phyloP scores from a whole-genome alignment of 1,284 basidiomycete genomes.

The Phylloboletellus chloephorus region DNA sequence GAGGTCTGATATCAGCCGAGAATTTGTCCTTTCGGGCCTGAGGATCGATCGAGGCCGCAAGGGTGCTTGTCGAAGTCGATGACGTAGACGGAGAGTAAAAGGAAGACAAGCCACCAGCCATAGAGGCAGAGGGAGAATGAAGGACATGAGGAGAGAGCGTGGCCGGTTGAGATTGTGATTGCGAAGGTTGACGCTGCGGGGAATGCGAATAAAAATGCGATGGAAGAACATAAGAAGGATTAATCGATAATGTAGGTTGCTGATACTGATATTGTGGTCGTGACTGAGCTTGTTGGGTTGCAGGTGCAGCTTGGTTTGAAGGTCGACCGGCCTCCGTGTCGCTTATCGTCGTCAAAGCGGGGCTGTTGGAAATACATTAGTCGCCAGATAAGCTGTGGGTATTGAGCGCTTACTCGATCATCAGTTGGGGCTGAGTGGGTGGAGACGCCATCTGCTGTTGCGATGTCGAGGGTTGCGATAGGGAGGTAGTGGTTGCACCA shows the following conservation, averaged over 20 bases:
- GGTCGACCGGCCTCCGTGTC: conserved; percentile 32
- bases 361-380: conserved; percentile 33
- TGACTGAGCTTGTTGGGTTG: conserved; percentile 32
- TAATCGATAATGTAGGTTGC: conserved; percentile 37
- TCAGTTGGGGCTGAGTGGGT: conserved; percentile 36
- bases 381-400: too few species aligned
- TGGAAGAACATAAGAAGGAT: conserved; percentile 37
- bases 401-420: conserved; percentile 55
- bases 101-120: conserved; percentile 38
- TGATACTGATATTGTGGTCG: conserved; percentile 38
- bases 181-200: conserved; percentile 29
- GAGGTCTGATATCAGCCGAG: conserved; percentile 43
- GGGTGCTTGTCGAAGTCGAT: conserved; percentile 24
- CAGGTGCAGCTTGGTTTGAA: conserved; percentile 20
- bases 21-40: conserved; percentile 49
- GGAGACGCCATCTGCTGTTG: conserved; percentile 32
- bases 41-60: conserved; percentile 23
- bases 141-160: conserved; percentile 65
- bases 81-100: conserved; percentile 29
- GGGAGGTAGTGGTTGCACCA: conserved; percentile 50
- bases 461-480: conserved; percentile 27
- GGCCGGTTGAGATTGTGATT: conserved; percentile 43
- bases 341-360: conserved; percentile 47
- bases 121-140: conserved; percentile 44
- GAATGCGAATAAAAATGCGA: conserved; percentile 37